These are phyloP conservation scores for Danielozyma ontarioensis DNA, from an alignment of 805 yeast species.

Conservation along the genomic window DNA sequence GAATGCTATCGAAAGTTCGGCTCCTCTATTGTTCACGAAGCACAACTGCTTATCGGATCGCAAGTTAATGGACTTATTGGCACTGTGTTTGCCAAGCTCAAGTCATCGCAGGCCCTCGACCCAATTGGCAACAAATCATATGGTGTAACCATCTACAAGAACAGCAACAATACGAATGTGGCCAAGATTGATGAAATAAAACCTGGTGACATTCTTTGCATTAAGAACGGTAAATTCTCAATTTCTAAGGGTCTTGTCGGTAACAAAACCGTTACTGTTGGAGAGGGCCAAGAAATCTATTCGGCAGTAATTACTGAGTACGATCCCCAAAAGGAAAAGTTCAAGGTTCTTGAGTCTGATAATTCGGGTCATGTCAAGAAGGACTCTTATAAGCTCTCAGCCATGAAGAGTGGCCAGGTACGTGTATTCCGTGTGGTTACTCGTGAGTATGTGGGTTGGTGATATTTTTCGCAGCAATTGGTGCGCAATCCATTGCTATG, in stretches of 20 bases:
- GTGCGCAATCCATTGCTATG: too few relatives aligned
- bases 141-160: conserved; percentile 69
- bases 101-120: conserved; percentile 28
- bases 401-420: conserved; percentile 73
- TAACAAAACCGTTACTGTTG: conserved; percentile 45
- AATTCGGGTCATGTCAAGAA: conserved; percentile 47
- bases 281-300: conserved; percentile 40
- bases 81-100: conserved; percentile 14
- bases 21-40: conserved; percentile 33
- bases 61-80: conserved; percentile 22
- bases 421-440: conserved; percentile 78
- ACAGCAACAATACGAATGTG: conserved; percentile 32
- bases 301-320: conserved; percentile 63
- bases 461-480: conserved; percentile 1
- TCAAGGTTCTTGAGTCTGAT: conserved; percentile 60
- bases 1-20: conserved; percentile 50
- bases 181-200: conserved; percentile 56
- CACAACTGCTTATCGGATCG: conserved; percentile 29
- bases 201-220: conserved; percentile 81
- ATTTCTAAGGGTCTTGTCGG: conserved; percentile 50
- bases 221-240: conserved; percentile 69
- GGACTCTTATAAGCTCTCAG: conserved; percentile 62
- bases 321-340: conserved; percentile 67
- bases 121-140: conserved; percentile 64
- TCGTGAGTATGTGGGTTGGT: conserved; percentile 72